These are phyloP conservation scores for Corrigiola litoralis DNA, from an alignment of 179 eudicot genomes.

Conservation along the genomic window DNA sequence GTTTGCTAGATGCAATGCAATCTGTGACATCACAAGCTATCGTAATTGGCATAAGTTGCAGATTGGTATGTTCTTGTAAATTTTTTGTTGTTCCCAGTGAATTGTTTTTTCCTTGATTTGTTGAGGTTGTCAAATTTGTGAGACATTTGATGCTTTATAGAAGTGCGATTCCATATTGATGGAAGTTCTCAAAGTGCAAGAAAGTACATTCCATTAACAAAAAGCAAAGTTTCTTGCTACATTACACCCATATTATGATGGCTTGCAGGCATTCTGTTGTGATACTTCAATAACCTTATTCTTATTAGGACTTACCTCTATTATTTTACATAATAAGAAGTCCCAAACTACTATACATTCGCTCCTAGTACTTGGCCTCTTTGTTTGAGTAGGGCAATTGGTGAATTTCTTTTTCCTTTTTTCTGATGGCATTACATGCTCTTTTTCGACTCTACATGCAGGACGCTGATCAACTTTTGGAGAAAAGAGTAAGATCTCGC, in stretches of 20 bases:
- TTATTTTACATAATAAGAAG: not conserved
- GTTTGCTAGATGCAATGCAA: constrained; percentile 96
- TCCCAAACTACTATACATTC: not conserved
- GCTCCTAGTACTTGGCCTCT: not conserved
- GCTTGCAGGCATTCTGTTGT: no score
- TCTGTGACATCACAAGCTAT: constrained; percentile 91
- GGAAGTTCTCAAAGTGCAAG: no score
- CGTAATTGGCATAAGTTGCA: constrained; percentile 85
- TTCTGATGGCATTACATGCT: no score
- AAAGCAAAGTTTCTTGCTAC: no score
- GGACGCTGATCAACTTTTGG: constrained; percentile 99
- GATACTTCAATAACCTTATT: no score
- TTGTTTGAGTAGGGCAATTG: not conserved
- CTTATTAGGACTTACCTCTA: not conserved
- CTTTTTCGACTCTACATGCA: constrained; percentile 27
- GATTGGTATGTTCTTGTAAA: constrained; percentile 47
- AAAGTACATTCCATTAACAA: no score
- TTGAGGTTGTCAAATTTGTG: not conserved
- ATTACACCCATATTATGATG: no score
- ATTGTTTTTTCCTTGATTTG: not conserved
- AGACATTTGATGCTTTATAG: not conserved
- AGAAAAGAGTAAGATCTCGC: constrained; percentile 96
- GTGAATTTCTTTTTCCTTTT: no score
- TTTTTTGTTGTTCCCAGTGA: not conserved
- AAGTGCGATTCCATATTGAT: not conserved